Percentiles rank a stretch among this genome's conserved stretches.
phyloP scores from a whole-genome alignment of 441 rosid genomes.

The Eruca vesicaria region DNA sequence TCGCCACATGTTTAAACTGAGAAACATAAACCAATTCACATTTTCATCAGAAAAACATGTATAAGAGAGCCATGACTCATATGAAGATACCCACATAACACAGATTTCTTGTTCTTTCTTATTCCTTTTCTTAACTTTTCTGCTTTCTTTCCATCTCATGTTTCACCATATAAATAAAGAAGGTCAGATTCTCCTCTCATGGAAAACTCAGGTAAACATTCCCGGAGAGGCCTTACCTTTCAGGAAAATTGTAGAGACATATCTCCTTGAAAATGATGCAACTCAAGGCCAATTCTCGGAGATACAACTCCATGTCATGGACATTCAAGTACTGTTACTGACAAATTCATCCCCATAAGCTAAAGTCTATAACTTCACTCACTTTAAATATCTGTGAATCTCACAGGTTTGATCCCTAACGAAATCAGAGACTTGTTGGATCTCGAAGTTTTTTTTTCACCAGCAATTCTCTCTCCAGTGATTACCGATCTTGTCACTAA shows the following conservation, averaged over 20 bases:
- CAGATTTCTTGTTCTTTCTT: not conserved
- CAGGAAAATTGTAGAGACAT: conserved; percentile 52
- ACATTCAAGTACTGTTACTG: conserved; percentile 68
- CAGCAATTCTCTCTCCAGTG: conserved; percentile 46
- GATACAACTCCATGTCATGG: conserved; percentile 51
- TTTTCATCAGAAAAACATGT: not conserved
- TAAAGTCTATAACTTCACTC: conserved; percentile 58
- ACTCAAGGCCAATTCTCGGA: conserved; percentile 46
- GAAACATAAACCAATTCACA: no score
- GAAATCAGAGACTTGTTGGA: conserved; percentile 60
- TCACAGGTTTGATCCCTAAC: conserved; percentile 65
- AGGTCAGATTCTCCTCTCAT: conserved; percentile 62
- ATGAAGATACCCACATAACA: not conserved
- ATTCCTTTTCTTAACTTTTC: conserved; percentile 32
- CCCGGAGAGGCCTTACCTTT: conserved; percentile 47
- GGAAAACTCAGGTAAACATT: conserved; percentile 67
- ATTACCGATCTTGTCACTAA: not conserved
- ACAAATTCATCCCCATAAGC: not conserved
- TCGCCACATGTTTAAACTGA: no score
- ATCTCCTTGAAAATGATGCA: conserved; percentile 84
- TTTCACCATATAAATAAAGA: conserved; percentile 51
- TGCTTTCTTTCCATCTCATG: conserved; percentile 45
- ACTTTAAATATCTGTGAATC: conserved; percentile 59
- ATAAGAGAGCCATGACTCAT: not conserved
- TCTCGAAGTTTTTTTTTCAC: not conserved